phyloP scores from a whole-genome alignment of 768 basidiomycete genomes.

The Inosperma sp. region DNA sequence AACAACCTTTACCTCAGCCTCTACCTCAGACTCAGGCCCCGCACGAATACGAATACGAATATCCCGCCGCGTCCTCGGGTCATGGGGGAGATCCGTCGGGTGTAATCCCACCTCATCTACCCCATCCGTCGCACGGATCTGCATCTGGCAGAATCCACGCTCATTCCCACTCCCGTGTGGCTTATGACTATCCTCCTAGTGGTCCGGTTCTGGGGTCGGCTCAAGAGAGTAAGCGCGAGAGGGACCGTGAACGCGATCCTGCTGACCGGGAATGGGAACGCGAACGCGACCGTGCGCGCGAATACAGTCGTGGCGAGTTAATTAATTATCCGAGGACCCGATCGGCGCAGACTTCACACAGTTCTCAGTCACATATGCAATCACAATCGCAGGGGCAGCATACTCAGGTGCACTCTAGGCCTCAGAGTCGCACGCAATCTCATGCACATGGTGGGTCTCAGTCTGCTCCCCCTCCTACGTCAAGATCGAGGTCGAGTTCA shows the following conservation, averaged over 20 bases:
- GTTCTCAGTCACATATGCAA: too few species aligned
- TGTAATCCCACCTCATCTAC: too few species aligned
- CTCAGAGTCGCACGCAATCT: too few species aligned
- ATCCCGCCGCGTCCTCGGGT: too few species aligned
- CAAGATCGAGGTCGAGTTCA: too few species aligned
- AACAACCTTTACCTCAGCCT: constrained; percentile 10
- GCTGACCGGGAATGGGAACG: constrained; percentile 14
- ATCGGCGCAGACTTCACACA: constrained; percentile 2
- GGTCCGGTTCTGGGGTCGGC: too few species aligned
- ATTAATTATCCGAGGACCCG: constrained; percentile 7
- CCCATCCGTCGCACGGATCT: background rate
- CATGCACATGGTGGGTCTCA: too few species aligned
- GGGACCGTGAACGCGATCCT: constrained; percentile 8
- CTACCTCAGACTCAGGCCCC: constrained; percentile 5
- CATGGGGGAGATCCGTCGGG: constrained; percentile 6
- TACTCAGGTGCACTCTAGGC: too few species aligned
- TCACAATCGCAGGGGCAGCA: too few species aligned
- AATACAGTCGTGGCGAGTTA: constrained; percentile 11
- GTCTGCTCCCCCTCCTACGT: too few species aligned
- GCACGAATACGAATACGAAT: constrained; percentile 1
- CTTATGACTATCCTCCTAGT: background rate
- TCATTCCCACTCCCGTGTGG: constrained; percentile 61
- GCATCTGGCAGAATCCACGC: constrained; percentile 46
- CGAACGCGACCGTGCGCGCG: constrained; percentile 12
- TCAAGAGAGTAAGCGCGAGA: constrained; percentile 21